phyloP scores from a whole-genome alignment of 139 green algal genomes.

The Chlamydomonas eustigma region DNA sequence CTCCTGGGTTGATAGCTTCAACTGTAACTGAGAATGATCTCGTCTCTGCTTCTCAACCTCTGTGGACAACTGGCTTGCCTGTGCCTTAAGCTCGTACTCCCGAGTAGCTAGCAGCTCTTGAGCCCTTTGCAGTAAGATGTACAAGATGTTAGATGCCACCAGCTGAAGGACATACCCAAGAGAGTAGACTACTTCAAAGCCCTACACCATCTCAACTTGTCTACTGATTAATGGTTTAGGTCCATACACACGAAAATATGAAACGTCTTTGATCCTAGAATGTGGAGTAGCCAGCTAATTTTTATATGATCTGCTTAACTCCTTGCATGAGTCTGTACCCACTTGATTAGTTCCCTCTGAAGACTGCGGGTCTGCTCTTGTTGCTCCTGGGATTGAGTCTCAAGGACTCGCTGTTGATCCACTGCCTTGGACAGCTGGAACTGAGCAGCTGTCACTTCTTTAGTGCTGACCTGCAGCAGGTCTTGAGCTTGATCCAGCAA shows the following conservation, averaged over 20 bases:
- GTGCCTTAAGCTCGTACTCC: neutral
- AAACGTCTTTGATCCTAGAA: no score
- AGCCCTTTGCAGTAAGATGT: neutral
- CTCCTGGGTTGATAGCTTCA: neutral
- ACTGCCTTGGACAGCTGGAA: neutral
- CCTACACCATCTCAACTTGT: neutral
- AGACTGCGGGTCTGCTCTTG: neutral
- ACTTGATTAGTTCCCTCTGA: slow-evolving; percentile 2
- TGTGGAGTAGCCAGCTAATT: no score
- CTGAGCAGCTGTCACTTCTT: neutral
- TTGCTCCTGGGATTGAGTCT: neutral
- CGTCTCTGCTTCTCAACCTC: neutral
- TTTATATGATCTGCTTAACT: neutral
- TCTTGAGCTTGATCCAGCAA: neutral
- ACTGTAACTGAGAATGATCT: neutral
- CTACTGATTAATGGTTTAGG: neutral
- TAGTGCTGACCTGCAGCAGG: neutral
- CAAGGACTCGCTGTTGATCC: neutral
- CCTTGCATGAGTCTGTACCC: neutral
- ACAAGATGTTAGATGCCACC: neutral
- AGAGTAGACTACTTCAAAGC: neutral
- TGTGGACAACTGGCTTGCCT: neutral
- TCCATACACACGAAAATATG: no score
- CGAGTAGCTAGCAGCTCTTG: neutral
- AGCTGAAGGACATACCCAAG: neutral